phyloP scores from a whole-genome alignment of 2,329 filamentous ascomycete species.

The Didymella sp. region DNA sequence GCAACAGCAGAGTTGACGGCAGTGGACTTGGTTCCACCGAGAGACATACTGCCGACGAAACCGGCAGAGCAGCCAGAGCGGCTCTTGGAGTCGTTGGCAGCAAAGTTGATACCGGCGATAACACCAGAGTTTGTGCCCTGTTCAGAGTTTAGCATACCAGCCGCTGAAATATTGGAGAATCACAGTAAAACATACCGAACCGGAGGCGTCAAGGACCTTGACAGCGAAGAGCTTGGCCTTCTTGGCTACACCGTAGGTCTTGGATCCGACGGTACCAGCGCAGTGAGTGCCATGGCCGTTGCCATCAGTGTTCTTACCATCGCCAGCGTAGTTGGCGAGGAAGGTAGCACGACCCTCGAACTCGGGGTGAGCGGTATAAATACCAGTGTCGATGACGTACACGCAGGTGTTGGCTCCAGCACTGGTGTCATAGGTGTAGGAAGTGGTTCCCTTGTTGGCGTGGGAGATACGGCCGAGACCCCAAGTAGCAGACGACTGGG shows the following conservation, averaged over 20 bases:
- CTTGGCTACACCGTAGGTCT: conserved; percentile 50
- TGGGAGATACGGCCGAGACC: conserved; percentile 54
- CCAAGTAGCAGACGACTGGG: conserved; percentile 51
- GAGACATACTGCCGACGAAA: conserved; percentile 50
- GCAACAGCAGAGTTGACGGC: conserved; percentile 50
- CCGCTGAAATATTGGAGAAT: conserved; percentile 10
- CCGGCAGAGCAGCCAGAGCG: conserved; percentile 46
- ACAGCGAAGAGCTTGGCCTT: conserved; percentile 50
- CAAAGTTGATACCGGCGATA: conserved; percentile 50
- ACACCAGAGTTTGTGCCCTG: conserved; percentile 52
- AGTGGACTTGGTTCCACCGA: conserved; percentile 49
- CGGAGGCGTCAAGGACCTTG: conserved; percentile 49
- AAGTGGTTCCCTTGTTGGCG: conserved; percentile 33
- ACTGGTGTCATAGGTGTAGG: conserved; percentile 51
- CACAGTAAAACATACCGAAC: conserved; percentile 39
- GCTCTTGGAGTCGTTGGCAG: conserved; percentile 44
- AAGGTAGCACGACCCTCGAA: conserved; percentile 51
- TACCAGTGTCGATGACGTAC: conserved; percentile 72
- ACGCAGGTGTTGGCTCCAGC: conserved; percentile 56
- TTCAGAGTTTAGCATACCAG: conserved; percentile 1
- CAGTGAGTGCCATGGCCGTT: conserved; percentile 52
- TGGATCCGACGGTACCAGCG: conserved; percentile 48
- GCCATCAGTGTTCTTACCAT: conserved; percentile 46
- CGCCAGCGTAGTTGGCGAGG: conserved; percentile 49
- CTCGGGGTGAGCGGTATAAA: conserved; percentile 60